A percentile compares a stretch with the other conserved stretches of the same genome.
phyloP scores from a whole-genome alignment of 192 early-diverging fungal genomes.

The Entomortierella beljakovae region DNA sequence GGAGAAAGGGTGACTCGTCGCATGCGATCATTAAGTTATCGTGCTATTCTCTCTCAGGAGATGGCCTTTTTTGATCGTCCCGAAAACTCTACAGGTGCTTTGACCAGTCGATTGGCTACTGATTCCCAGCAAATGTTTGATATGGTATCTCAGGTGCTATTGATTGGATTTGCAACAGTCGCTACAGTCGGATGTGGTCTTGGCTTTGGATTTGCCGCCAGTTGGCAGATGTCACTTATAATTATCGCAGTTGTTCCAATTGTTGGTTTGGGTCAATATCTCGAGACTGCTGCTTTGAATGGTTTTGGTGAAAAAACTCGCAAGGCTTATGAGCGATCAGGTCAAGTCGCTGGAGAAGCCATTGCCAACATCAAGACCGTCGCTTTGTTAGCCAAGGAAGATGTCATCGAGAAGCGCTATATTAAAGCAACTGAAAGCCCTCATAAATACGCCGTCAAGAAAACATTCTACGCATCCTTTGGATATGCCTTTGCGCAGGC shows the following conservation, averaged over 20 bases:
- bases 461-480: conserved; percentile 72
- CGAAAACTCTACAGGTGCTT: conserved; percentile 76
- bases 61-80: conserved; percentile 88
- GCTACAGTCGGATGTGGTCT: conserved; percentile 51
- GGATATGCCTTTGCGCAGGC: conserved; percentile 83
- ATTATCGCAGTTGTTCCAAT: conserved; percentile 71
- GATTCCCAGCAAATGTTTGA: conserved; percentile 72
- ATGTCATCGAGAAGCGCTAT: conserved; percentile 75
- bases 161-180: conserved; percentile 56
- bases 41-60: conserved; percentile 83
- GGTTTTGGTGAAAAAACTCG: conserved; percentile 76
- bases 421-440: conserved; percentile 69
- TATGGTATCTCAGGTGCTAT: conserved; percentile 62
- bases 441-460: conserved; percentile 72
- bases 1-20: conserved; percentile 58
- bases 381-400: conserved; percentile 79
- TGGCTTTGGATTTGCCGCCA: conserved; percentile 74
- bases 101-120: conserved; percentile 83
- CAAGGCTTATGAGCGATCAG: conserved; percentile 81
- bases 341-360: conserved; percentile 87
- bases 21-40: conserved; percentile 74
- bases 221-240: conserved; percentile 89
- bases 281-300: conserved; percentile 62
- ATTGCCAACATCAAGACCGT: conserved; percentile 90
- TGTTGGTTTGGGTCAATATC: conserved; percentile 63